Base-by-base conservation (phyloP, 2,329 filamentous ascomycete genomes). In the Myriosclerotinia scirpicola region DNA sequence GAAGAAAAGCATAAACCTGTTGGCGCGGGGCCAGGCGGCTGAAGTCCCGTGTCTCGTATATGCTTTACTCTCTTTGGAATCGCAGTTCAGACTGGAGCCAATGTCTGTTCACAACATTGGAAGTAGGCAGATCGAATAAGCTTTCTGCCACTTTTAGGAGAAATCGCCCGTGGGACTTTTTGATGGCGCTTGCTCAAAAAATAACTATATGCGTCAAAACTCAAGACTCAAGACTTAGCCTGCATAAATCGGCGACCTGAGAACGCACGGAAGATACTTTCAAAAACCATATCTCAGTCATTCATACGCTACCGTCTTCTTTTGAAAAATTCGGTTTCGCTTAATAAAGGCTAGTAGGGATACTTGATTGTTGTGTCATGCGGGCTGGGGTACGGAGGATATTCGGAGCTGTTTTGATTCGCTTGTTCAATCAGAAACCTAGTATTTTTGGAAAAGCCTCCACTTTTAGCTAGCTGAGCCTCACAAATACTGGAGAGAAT, bases 61-160 rank as follows among this genome's bases (percentile, higher is more conserved):
- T 20, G 30, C 12, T 11, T 48, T 48, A 17, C 12, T 20, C 30
- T 4, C 36, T 48, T 48, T 48, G 8, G 30, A 42, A 60, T 5
- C 26, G 20, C 20, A 48, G 17, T 48, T 60, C 12, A 26, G 11
- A 55, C 48, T 34, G 66, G 40, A 38, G 14, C n/a, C 34, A 56
- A 67, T 65, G 44, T 61, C 52, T n/a, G 30, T 60, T 63, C 62
- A 17, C 26, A 48, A 30, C n/a, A 26, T 5, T 34, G 20, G 36
- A n/a, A 36, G 36, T 22, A 55, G 36, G 46, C 38, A 30, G 52
- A 54, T 54, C 44, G 52, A 42, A 64, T 42, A 64, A 64, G 58
- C 36, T 54, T 63, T 50, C 26, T 38, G 44, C 40, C 50, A 54
- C 46, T 22, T 53, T 53, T 42, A 40, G n/a, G 40, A 30, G 20